These are phyloP conservation scores for Perkinsus marinus DNA, from an alignment of 169 alveolate species.

Conservation along the genomic window DNA sequence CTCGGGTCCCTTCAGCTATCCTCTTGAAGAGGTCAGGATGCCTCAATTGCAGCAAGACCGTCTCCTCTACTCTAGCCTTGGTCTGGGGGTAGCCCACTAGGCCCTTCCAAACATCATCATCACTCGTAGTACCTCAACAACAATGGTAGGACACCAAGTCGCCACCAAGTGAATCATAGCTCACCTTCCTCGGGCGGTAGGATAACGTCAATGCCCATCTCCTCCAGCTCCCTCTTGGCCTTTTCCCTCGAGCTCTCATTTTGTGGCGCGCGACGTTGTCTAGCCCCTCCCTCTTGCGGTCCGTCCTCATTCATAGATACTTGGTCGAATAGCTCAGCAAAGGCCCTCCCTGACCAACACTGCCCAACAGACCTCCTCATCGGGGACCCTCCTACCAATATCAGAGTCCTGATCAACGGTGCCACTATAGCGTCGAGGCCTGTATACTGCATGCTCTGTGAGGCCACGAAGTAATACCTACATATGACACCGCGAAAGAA, in stretches of 20 bases:
- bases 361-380: not conserved
- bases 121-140: not conserved
- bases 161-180: not conserved
- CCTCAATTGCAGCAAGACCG: conserved; percentile 52
- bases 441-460: not conserved
- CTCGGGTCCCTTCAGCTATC: conserved; percentile 56
- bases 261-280: not conserved
- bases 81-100: conserved; percentile 28
- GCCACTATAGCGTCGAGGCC: not conserved
- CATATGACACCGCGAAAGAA: no score
- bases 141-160: not conserved
- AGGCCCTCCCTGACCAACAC: not conserved
- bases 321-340: not conserved
- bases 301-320: not conserved
- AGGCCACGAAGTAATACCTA: not conserved
- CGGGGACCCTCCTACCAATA: not conserved
- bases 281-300: not conserved
- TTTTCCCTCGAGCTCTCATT: not conserved
- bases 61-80: conserved; percentile 46
- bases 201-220: not conserved
- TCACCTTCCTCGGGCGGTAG: not conserved
- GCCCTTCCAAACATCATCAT: not conserved
- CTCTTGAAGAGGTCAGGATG: conserved; percentile 62
- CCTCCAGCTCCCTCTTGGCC: conserved; percentile 1
- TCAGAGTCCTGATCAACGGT: not conserved